Conservation (phyloP, 2,329 filamentous ascomycete genomes). For the Beauveria rudraprayagi region DNA sequence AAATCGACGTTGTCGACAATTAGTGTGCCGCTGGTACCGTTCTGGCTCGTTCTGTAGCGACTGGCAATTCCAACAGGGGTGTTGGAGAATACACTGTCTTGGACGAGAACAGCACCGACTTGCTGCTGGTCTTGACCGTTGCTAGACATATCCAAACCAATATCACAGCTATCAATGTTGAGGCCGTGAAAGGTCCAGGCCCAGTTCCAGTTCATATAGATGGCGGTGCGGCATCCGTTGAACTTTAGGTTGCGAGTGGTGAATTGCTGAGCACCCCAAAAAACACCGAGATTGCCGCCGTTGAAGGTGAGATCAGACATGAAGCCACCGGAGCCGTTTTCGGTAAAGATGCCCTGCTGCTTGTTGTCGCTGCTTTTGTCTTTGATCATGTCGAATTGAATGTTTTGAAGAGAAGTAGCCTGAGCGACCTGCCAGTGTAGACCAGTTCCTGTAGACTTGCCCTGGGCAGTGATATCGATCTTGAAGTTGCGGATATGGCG, state of each 20-base stretch:
- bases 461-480: slow-evolving; percentile 65
- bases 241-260: slow-evolving; percentile 77
- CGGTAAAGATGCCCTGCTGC: slow-evolving; percentile 75
- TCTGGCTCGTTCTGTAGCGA: slow-evolving; percentile 55
- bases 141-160: slow-evolving; percentile 73
- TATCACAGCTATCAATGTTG: slow-evolving; percentile 62
- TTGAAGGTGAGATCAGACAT: slow-evolving; percentile 79
- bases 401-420: slow-evolving; percentile 72
- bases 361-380: slow-evolving; percentile 56
- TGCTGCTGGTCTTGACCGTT: slow-evolving; percentile 55
- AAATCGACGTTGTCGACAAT: slow-evolving; percentile 90
- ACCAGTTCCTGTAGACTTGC: slow-evolving; percentile 52
- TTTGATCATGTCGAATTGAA: slow-evolving; percentile 69
- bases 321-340: slow-evolving; percentile 77
- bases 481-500: slow-evolving; percentile 75
- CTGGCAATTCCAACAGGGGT: slow-evolving; percentile 65
- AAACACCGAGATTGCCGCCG: slow-evolving; percentile 69
- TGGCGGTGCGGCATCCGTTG: slow-evolving; percentile 72
- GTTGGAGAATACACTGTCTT: slow-evolving; percentile 72
- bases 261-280: slow-evolving; percentile 82
- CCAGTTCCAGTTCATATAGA: slow-evolving; percentile 93
- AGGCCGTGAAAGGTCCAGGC: slow-evolving; percentile 73
- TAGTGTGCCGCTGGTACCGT: slow-evolving; percentile 69
- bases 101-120: slow-evolving; percentile 76
- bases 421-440: slow-evolving; percentile 86